phyloP scores from a whole-genome alignment of 2,329 filamentous ascomycete species.

The Lasiodiplodia citricola region DNA sequence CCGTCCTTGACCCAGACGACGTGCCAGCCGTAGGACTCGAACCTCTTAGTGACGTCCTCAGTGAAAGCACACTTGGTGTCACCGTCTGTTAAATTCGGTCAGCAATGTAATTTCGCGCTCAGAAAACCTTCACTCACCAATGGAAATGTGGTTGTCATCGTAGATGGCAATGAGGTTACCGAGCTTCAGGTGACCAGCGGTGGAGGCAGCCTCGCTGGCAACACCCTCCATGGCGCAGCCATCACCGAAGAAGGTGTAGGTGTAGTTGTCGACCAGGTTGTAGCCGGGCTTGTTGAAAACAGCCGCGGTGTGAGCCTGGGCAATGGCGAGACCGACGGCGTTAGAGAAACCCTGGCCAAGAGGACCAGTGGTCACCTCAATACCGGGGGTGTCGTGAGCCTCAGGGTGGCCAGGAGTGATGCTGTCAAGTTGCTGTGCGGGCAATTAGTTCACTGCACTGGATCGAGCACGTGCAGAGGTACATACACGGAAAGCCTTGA shows the following conservation, averaged over 20 bases:
- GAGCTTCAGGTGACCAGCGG: constrained; percentile 94
- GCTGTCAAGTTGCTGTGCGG: constrained; percentile 65
- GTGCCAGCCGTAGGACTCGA: constrained; percentile 98
- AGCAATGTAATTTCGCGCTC: not conserved
- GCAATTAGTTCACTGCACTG: constrained; percentile 4
- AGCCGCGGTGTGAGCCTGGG: constrained; percentile 87
- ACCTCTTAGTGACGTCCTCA: constrained; percentile 92
- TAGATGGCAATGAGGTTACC: constrained; percentile 97
- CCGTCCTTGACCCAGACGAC: constrained; percentile 82
- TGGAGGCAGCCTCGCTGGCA: constrained; percentile 87
- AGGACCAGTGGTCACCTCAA: constrained; percentile 98
- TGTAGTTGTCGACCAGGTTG: constrained; percentile 93
- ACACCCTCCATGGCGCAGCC: constrained; percentile 99
- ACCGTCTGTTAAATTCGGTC: constrained; percentile 66
- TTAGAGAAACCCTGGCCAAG: constrained; percentile 97
- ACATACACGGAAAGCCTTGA: constrained; percentile 95
- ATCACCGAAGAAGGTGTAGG: constrained; percentile 95
- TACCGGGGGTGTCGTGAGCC: constrained; percentile 91
- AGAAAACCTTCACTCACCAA: constrained; percentile 55
- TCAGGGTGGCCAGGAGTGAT: constrained; percentile 97
- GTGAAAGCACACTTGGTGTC: constrained; percentile 97
- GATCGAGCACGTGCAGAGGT: constrained; percentile 10
- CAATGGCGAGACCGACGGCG: constrained; percentile 96
- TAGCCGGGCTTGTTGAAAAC: constrained; percentile 97
- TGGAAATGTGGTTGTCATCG: constrained; percentile 98